A percentile compares a stretch with the other conserved stretches of the same genome.
phyloP scores from a whole-genome alignment of 805 yeast species.

The Lachancea sp. region DNA sequence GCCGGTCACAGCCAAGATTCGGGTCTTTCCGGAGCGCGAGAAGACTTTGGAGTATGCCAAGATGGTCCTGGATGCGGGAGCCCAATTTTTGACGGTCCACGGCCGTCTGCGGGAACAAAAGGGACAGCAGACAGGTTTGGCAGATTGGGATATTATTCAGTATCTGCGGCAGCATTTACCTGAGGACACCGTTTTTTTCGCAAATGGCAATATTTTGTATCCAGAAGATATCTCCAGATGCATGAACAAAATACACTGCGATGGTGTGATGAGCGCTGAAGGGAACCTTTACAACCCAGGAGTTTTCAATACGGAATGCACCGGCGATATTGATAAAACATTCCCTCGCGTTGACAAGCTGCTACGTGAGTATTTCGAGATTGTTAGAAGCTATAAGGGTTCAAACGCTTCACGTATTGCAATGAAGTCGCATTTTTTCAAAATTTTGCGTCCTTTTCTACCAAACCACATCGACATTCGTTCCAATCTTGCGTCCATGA shows the following conservation, averaged over 20 bases:
- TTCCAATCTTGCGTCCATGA: conserved; percentile 54
- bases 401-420: conserved; percentile 68
- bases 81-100: conserved; percentile 90
- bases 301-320: conserved; percentile 44
- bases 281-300: conserved; percentile 94
- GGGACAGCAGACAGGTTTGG: conserved; percentile 92
- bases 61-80: conserved; percentile 88
- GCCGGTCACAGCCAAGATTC: conserved; percentile 93
- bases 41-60: conserved; percentile 82
- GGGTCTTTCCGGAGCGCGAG: conserved; percentile 79
- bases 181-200: conserved; percentile 75
- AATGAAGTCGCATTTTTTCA: conserved; percentile 90
- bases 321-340: conserved; percentile 50
- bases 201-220: conserved; percentile 92
- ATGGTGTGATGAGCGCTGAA: conserved; percentile 97
- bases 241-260: conserved; percentile 56
- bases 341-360: conserved; percentile 83
- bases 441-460: conserved; percentile 74
- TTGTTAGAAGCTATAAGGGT: conserved; percentile 44
- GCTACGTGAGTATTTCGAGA: conserved; percentile 81
- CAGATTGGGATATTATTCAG: conserved; percentile 80
- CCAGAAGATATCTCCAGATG: conserved; percentile 78
- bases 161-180: conserved; percentile 75
- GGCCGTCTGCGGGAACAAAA: conserved; percentile 97
- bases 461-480: conserved; percentile 73